A percentile compares a stretch with the other conserved stretches of the same genome.
phyloP scores from a whole-genome alignment of 228 moss, liverwort and hornwort species.

The Sphagnum magellanicum region DNA sequence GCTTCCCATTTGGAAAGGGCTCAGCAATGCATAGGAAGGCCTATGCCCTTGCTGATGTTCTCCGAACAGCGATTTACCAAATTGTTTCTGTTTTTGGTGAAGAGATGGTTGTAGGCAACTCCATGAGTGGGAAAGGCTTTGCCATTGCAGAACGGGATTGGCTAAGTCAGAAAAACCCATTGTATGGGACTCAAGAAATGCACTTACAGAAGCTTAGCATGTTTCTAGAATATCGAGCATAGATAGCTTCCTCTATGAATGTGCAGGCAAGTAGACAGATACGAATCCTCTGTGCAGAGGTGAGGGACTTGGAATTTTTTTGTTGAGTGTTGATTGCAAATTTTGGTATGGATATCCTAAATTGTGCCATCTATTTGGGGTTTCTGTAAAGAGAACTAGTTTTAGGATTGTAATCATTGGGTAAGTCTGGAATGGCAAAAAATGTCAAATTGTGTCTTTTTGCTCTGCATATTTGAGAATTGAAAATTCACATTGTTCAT shows the following conservation, averaged over 20 bases:
- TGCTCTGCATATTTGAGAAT: too few relatives aligned
- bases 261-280: too few relatives aligned
- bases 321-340: too few relatives aligned
- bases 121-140: conserved; percentile 27
- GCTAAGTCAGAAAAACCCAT: conserved; percentile 45
- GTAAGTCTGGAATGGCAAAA: too few relatives aligned
- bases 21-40: conserved; percentile 63
- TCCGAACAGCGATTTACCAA: conserved; percentile 58
- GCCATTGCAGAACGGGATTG: conserved; percentile 57
- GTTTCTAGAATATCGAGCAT: conserved; percentile 46
- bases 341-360: too few relatives aligned
- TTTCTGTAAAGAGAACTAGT: too few relatives aligned
- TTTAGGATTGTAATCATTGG: too few relatives aligned
- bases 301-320: too few relatives aligned
- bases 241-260: conserved; percentile 7
- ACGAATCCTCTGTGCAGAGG: too few relatives aligned
- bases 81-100: conserved; percentile 60
- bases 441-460: too few relatives aligned
- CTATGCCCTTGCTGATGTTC: conserved; percentile 59
- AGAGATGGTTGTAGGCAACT: conserved; percentile 44
- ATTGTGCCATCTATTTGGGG: too few relatives aligned
- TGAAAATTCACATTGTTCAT: too few relatives aligned
- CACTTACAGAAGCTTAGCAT: conserved; percentile 54
- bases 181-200: conserved; percentile 58
- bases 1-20: conserved; percentile 49